These are phyloP conservation scores for Trametes sanguinea DNA, from an alignment of 768 basidiomycete species.

Conservation along the genomic window DNA sequence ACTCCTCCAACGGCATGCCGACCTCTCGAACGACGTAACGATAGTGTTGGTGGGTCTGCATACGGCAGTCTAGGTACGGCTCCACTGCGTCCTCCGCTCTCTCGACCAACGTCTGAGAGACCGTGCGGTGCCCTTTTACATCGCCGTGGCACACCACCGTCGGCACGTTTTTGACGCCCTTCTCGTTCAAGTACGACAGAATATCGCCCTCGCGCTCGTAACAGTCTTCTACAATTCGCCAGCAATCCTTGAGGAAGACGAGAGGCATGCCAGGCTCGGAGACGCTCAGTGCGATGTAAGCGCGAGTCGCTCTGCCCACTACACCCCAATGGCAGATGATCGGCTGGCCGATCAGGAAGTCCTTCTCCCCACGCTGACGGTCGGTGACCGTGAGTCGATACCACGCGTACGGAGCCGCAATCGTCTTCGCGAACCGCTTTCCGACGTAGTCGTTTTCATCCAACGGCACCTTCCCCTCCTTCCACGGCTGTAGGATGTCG, in stretches of 20 bases:
- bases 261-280: background rate
- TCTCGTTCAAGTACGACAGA: background rate
- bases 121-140: background rate
- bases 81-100: too few relatives aligned
- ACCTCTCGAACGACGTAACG: too few relatives aligned
- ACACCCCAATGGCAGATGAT: background rate
- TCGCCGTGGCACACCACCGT: slow-evolving; percentile 12
- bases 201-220: slow-evolving; percentile 9
- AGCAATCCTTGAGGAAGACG: slow-evolving; percentile 23
- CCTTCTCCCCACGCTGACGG: background rate
- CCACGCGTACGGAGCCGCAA: background rate
- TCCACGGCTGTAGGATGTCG: background rate
- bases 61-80: too few relatives aligned
- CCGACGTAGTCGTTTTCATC: background rate
- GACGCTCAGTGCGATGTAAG: slow-evolving; percentile 9
- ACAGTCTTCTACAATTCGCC: background rate
- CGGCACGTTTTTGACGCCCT: background rate
- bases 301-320: background rate
- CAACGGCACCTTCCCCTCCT: too few relatives aligned
- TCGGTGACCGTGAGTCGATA: background rate
- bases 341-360: slow-evolving; percentile 4
- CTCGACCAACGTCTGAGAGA: too few relatives aligned
- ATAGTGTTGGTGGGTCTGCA: too few relatives aligned
- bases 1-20: too few relatives aligned
- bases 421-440: background rate